Conservation (phyloP, 345 rosid species). For the Noccaea caerulescens region DNA sequence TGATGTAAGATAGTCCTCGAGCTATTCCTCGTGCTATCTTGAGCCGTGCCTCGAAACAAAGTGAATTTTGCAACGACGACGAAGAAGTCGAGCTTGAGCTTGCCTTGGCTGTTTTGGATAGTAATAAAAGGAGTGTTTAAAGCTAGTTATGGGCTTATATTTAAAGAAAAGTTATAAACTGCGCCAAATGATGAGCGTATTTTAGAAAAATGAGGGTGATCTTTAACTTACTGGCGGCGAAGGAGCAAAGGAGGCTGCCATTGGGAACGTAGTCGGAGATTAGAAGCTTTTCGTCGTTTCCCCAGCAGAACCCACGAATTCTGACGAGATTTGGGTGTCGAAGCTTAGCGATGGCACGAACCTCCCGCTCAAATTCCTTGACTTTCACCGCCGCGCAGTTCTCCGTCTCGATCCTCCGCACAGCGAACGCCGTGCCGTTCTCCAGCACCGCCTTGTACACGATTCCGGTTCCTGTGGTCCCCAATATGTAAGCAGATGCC, state of each 20-base stretch:
- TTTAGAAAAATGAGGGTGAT: background rate
- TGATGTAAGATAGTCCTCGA: slow-evolving; percentile 71
- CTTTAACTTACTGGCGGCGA: slow-evolving; percentile 57
- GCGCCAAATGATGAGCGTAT: background rate
- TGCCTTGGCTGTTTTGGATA: slow-evolving; percentile 37
- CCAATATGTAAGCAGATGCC: slow-evolving; percentile 83
- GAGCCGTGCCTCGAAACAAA: slow-evolving; percentile 61
- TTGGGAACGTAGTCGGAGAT: slow-evolving; percentile 72
- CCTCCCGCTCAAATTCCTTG: slow-evolving; percentile 76
- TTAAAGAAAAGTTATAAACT: background rate
- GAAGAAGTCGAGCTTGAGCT: slow-evolving; percentile 45
- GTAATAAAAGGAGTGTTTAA: background rate
- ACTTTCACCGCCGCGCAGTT: slow-evolving; percentile 49
- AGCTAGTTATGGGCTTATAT: background rate
- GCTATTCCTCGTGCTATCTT: slow-evolving; percentile 87
- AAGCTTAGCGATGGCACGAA: slow-evolving; percentile 63
- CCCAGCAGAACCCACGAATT: slow-evolving; percentile 87
- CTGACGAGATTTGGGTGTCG: slow-evolving; percentile 77
- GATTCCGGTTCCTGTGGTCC: slow-evolving; percentile 66
- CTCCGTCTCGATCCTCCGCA: slow-evolving; percentile 81
- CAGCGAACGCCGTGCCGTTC: slow-evolving; percentile 72
- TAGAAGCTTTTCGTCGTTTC: slow-evolving; percentile 80
- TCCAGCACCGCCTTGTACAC: slow-evolving; percentile 87
- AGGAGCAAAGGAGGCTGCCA: slow-evolving; percentile 69
- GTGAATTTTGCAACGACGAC: slow-evolving; percentile 52